Evolutionary conservation across 139 green algal species (phyloP), one percentile per base, ranked within the genome.

Genomic region (Volvox africanus): DNA sequence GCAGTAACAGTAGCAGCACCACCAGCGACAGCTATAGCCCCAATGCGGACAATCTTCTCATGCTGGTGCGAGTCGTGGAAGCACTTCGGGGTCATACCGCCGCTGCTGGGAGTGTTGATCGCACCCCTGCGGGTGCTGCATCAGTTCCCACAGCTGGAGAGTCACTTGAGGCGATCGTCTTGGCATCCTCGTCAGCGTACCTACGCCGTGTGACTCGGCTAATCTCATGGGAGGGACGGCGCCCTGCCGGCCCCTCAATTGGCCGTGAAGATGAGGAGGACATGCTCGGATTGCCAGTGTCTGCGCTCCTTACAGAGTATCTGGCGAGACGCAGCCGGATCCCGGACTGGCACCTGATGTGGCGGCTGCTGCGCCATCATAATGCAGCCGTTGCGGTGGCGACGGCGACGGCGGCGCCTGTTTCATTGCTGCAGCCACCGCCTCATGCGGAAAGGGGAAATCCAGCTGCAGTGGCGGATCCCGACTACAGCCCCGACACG

Each of bases 331-430:
- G 78, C 28, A 44, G 5, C 24, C 26, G 80, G n/a, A 11, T 61
- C 24, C 50, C 9, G 32, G 80, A 86, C 80, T 86, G 80, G 80
- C 80, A 71, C 50, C 80, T 86, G 26, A 18, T 86, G 44, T 37
- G 44, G 80, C 26, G 50, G 44, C 50, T 86, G 80, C 24, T 73
- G 50, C 44, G 44, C 0, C 50, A 50, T 24, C 80, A 86, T 5
- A n/a, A 55, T 24, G 35, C 78, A 24, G 78, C 78, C 36, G 78
- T 35, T 32, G 78, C 21, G 21, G 37, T 20, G 0, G 76, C 5
- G 33, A 36, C 32, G 33, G 76, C 76, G 76, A 5, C 76, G 76
- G 21, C 16, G n/a, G 5, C 32, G 76, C 62, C 76, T 35, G 13
- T 30, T 17, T 61, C 19, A 14, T 12, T 36, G 76, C 76, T 32